Base-by-base conservation (phyloP, 768 basidiomycete species). In the Trichaptum fuscoviolaceum region DNA sequence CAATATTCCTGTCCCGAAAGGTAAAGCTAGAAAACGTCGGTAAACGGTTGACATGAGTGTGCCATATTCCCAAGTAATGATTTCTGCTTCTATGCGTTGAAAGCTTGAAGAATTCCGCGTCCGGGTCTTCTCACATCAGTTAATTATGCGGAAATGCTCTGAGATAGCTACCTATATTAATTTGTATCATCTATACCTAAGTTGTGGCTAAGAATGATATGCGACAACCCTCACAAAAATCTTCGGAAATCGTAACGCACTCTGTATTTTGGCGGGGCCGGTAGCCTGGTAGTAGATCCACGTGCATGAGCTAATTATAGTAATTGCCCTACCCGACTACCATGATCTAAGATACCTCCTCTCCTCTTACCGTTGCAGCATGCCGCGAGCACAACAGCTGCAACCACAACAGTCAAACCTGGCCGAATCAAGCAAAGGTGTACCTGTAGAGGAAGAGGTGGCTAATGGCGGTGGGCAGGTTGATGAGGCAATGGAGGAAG, bases 401-500 rank as follows among this genome's bases (percentile, higher is more conserved):
- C 69, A 78, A 63, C 71, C 73, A 42, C 69, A 70, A 67, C 66
- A 65, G 36, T 64, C 71, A 65, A 71, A 77, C 68, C 69, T 72
- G 71, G 42, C 42, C 42, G 84, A 86, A 64, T 77, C 83, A 70
- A 79, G 78, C 64, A 87, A 82, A 70, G 81, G 74, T 42, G 81
- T 81, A 62, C 76, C 85, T 60, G 86, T 86, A 65, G 87, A 87
- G 68, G 90, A 92, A 66, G 91, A 89, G 63, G 77, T 73, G 26
- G 71, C 87, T 34, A 88, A 85, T 65, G 89, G 79, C 35, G 78
- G 79, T 65, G 87, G 83, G 5, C 83, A 84, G 69, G 89, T 82
- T 57, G 91, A 92, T 77, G 90, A 93, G 74, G 81, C 87, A 65
- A 93, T 93, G 92, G 90, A 92, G 72, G 83, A 84, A 67, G 79